These are phyloP conservation scores for Trametes versicolor DNA, from an alignment of 1,284 basidiomycete species.

Conservation along the genomic window DNA sequence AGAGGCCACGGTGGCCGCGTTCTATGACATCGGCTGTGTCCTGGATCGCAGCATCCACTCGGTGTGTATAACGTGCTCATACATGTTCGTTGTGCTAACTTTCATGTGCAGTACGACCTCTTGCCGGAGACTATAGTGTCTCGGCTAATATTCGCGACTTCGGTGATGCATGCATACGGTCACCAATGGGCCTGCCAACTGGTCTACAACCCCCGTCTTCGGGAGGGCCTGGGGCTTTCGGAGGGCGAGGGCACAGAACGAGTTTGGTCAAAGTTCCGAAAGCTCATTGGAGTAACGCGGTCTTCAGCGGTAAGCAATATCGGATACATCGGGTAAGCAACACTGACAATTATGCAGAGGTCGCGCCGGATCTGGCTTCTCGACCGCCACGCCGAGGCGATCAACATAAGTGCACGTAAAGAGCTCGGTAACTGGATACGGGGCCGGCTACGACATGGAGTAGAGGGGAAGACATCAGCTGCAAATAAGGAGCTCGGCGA, in stretches of 20 bases:
- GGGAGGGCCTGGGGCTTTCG: slow-evolving; percentile 43
- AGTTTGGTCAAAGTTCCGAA: slow-evolving; percentile 46
- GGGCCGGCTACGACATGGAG: slow-evolving; percentile 4
- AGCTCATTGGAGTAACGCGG: slow-evolving; percentile 45
- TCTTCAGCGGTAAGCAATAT: slow-evolving; percentile 36
- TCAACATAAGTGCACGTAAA: slow-evolving; percentile 18
- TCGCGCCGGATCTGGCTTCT: slow-evolving; percentile 22
- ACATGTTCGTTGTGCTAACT: not conserved
- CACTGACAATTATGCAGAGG: not conserved
- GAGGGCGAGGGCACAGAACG: slow-evolving; percentile 51
- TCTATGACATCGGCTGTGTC: slow-evolving; percentile 54
- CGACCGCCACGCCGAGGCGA: slow-evolving; percentile 17
- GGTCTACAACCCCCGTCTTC: slow-evolving; percentile 47
- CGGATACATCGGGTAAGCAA: not conserved
- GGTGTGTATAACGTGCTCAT: slow-evolving; percentile 36
- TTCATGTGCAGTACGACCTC: slow-evolving; percentile 43
- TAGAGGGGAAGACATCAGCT: not conserved
- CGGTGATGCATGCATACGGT: slow-evolving; percentile 52
- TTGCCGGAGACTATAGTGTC: slow-evolving; percentile 33
- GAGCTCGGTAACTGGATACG: slow-evolving; percentile 20
- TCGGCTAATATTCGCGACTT: slow-evolving; percentile 46
- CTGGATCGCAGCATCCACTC: slow-evolving; percentile 44
- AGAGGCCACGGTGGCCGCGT: slow-evolving; percentile 42
- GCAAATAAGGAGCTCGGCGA: slow-evolving; percentile 4
- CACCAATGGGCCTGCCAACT: slow-evolving; percentile 55